phyloP scores from a whole-genome alignment of 2,329 filamentous ascomycete genomes.

The Trichoderma breve region DNA sequence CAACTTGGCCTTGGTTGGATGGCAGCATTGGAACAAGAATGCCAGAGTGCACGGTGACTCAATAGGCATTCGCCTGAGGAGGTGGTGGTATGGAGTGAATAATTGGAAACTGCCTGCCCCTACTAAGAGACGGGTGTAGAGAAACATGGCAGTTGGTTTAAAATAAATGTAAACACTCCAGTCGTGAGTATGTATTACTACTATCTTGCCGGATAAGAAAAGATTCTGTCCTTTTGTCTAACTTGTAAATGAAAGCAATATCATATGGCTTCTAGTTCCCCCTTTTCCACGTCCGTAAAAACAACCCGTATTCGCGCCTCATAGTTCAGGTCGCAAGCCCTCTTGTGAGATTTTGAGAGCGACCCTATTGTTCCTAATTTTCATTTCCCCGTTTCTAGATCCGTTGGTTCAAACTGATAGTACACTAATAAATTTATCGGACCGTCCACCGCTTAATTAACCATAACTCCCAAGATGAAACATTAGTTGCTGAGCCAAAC shows the following conservation, averaged over 20 bases:
- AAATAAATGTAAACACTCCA: background rate
- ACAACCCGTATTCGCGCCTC: background rate
- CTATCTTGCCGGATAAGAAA: conserved; percentile 6
- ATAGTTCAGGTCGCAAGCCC: background rate
- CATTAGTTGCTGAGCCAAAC: conserved; percentile 18
- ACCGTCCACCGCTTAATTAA: conserved; percentile 1
- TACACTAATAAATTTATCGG: conserved; percentile 14
- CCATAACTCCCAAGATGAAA: conserved; percentile 19
- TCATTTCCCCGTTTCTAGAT: conserved; percentile 12
- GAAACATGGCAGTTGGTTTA: background rate
- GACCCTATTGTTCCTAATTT: background rate
- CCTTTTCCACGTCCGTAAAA: background rate
- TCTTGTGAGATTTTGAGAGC: background rate
- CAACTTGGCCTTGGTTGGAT: conserved; percentile 79
- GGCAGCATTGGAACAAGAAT: conserved; percentile 84
- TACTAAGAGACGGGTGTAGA: conserved; percentile 24
- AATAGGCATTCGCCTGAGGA: conserved; percentile 71
- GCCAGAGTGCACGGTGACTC: conserved; percentile 74
- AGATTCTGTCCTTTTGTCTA: background rate
- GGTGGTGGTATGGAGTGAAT: conserved; percentile 96
- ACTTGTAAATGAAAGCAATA: conserved; percentile 1
- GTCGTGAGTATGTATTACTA: conserved; percentile 5
- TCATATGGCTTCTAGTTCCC: background rate
- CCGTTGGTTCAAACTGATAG: conserved; percentile 11
- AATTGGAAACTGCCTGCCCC: conserved; percentile 71